Percentiles rank a stretch among this genome's conserved stretches.
phyloP scores from a whole-genome alignment of 2,329 filamentous ascomycete species.

The Beauveria brongniartii region DNA sequence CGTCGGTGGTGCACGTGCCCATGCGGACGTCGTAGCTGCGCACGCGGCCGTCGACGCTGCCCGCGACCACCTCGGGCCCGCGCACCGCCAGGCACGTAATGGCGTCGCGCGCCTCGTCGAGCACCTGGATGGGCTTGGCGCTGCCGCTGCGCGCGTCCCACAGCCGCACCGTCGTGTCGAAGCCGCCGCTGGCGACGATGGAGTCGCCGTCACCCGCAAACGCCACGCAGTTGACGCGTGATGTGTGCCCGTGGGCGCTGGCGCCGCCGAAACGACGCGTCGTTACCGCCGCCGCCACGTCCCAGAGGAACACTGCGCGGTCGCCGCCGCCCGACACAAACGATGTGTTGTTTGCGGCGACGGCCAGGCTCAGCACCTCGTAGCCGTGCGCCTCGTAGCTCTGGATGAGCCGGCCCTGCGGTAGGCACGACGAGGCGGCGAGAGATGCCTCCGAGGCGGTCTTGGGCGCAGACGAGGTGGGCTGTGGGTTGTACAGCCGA shows the following conservation, averaged over 20 bases:
- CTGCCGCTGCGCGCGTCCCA: constrained; percentile 58
- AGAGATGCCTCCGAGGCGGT: constrained; percentile 10
- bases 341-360: constrained; percentile 68
- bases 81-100: constrained; percentile 44
- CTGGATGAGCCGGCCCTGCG: constrained; percentile 64
- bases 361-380: constrained; percentile 74
- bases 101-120: constrained; percentile 65
- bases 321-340: constrained; percentile 89
- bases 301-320: constrained; percentile 87
- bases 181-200: constrained; percentile 64
- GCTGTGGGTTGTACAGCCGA: constrained; percentile 74
- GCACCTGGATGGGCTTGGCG: constrained; percentile 60
- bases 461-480: constrained; percentile 32
- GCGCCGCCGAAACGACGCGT: constrained; percentile 59
- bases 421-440: constrained; percentile 23
- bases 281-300: constrained; percentile 74
- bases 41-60: constrained; percentile 78
- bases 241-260: constrained; percentile 54
- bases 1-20: constrained; percentile 63
- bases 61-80: constrained; percentile 56
- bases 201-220: constrained; percentile 71
- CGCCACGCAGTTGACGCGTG: constrained; percentile 67
- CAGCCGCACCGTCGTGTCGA: constrained; percentile 66
- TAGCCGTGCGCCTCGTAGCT: constrained; percentile 87
- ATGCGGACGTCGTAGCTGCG: constrained; percentile 75